Base-by-base conservation (phyloP, 2,329 filamentous ascomycete genomes). In the Decorospora gaudefroyi region DNA sequence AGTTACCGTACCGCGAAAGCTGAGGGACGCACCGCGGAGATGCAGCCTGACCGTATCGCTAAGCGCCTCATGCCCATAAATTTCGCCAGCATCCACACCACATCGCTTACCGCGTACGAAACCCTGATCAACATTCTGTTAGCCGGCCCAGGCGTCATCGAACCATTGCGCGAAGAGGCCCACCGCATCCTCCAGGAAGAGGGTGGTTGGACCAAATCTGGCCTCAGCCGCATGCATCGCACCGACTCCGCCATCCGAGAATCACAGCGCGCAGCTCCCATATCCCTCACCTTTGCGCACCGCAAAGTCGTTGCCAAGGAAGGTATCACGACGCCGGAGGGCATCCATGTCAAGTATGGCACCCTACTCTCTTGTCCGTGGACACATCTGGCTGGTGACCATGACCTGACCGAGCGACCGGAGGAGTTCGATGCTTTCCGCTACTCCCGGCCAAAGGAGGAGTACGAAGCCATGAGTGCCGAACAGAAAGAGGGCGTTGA, bases 311-410 rank as follows among this genome's bases (percentile, higher is more conserved):
- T 65, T n/a, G 77, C 79, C 34, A 83, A 81, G 51, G 79, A 97
- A 31, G 84, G 85, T 22, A 95, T 97, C 66, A 84, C 89, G 11
- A 83, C 90, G 22, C 93, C 92, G 5, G 92, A 97, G 74, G 57
- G 56, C 18, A 13, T 51, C 3, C 42, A 54, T 37, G n/a, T 58
- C 3, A 30, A 46, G 10, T 46, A 52, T 29, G 55, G 63, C 8
- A 50, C 57, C 6, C 18, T 51, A 2, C 17, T 64, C 6, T 46
- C 53, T 7, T 58, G 43, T 28, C 51, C 59, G 4, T 62, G 59
- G 57, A 34, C 30, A 9, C 39, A 49, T 2, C 17, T 61, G 6
- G 55, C 59, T 4, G 11, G 36, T 7, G 63, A 66, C 21, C 35
- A 42, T 1, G 48, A 53, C 3, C 21, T 62, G 9, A 46, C 61